phyloP scores from a whole-genome alignment of 1,284 basidiomycete species.

The Puccinia polysora region DNA sequence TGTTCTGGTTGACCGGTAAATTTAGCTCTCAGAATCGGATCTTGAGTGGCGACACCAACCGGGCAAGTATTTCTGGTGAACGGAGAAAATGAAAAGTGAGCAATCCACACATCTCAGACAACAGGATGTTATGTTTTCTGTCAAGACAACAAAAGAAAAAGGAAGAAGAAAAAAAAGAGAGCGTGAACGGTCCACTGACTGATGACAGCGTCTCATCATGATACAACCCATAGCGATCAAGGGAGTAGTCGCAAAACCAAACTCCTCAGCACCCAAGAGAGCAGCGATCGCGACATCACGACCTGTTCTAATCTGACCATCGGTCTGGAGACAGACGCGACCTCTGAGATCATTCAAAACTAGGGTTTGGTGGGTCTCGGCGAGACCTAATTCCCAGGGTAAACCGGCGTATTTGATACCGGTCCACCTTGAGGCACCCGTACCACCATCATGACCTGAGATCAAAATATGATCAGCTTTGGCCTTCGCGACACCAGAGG shows the following conservation, averaged over 20 bases:
- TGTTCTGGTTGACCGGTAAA: constrained; percentile 77
- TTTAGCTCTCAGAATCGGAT: constrained; percentile 86
- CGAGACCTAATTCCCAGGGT: constrained; percentile 92
- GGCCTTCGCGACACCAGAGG: constrained; percentile 91
- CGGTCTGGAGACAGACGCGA: constrained; percentile 87
- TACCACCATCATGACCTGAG: constrained; percentile 91
- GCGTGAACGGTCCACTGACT: no score
- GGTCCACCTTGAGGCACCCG: constrained; percentile 92
- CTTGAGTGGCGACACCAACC: constrained; percentile 93
- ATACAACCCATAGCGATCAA: constrained; percentile 96
- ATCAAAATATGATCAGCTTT: constrained; percentile 95
- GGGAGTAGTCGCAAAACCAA: constrained; percentile 83
- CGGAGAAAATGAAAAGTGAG: no score
- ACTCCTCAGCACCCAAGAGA: constrained; percentile 88
- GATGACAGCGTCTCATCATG: constrained; percentile 89
- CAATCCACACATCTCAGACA: no score
- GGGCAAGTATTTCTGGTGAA: constrained; percentile 79
- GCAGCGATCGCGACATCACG: constrained; percentile 91
- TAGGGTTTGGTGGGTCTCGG: constrained; percentile 91
- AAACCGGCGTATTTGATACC: constrained; percentile 95
- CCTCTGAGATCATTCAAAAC: constrained; percentile 92
- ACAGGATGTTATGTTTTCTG: no score
- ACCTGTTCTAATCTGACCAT: constrained; percentile 89
- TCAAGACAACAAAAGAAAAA: no score
- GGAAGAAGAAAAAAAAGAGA: no score